A percentile compares a stretch with the other conserved stretches of the same genome.
phyloP scores from a whole-genome alignment of 768 basidiomycete genomes.

The Calocybe indica region DNA sequence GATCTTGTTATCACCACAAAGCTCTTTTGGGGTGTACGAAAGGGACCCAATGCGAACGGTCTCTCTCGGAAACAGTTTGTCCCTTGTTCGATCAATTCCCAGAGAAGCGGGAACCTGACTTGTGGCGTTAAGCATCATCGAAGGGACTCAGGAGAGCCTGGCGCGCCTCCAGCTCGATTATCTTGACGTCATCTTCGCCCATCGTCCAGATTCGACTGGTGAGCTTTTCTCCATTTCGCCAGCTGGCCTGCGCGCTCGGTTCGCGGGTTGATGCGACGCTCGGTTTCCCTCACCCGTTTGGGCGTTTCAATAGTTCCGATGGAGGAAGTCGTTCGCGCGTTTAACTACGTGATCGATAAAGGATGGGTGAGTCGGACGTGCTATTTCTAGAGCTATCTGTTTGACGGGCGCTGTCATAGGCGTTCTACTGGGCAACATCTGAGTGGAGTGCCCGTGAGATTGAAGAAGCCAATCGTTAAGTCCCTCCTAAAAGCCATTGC shows the following conservation, averaged over 20 bases:
- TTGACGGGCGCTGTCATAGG: constrained; percentile 15
- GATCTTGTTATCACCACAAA: constrained; percentile 73
- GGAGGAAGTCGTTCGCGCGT: constrained; percentile 74
- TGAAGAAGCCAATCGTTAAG: constrained; percentile 54
- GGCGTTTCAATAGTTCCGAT: constrained; percentile 34
- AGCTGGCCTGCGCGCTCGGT: neutral
- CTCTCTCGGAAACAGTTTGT: constrained; percentile 51
- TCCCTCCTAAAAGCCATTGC: neutral
- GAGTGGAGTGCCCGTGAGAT: constrained; percentile 75
- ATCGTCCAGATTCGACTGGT: constrained; percentile 55
- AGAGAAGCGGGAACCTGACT: neutral
- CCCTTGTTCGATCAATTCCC: neutral
- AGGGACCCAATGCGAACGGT: constrained; percentile 49
- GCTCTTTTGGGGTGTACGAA: constrained; percentile 62
- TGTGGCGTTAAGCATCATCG: constrained; percentile 46
- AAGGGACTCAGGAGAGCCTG: constrained; percentile 59
- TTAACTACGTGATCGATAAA: constrained; percentile 65
- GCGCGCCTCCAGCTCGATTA: constrained; percentile 66
- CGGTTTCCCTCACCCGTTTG: neutral
- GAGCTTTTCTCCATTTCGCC: constrained; percentile 6
- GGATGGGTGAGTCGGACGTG: constrained; percentile 44
- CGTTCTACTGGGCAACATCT: constrained; percentile 62
- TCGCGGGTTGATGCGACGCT: too few relatives aligned
- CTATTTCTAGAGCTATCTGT: constrained; percentile 9
- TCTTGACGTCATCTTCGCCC: constrained; percentile 63